Evolutionary conservation across 352 stramenopile species (phyloP).

Genomic region (Globisporangium nodosum): DNA sequence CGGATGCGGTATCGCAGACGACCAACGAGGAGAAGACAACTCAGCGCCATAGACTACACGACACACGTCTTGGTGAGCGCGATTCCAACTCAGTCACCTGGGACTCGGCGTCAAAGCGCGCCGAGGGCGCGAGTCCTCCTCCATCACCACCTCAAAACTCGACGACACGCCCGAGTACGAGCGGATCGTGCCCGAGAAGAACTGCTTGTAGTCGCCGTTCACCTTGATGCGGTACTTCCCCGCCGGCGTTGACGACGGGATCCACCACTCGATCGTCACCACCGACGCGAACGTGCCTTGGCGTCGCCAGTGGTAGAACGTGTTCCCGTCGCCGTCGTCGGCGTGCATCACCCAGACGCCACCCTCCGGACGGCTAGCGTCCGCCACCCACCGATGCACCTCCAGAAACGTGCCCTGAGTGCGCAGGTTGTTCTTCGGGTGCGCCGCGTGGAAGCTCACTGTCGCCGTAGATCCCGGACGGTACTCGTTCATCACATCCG

Average conservation of each 20-base stretch:
- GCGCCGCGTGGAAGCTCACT: conserved; percentile 62
- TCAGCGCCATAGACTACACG: too few species aligned
- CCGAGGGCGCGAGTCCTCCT: conserved; percentile 7
- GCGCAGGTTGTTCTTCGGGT: conserved; percentile 80
- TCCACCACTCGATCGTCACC: conserved; percentile 67
- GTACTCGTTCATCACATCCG: conserved; percentile 38
- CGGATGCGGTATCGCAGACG: too few species aligned
- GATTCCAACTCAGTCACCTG: too few species aligned
- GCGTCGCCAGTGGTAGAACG: conserved; percentile 71
- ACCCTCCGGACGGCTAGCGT: conserved; percentile 23
- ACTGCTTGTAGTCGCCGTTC: conserved; percentile 73
- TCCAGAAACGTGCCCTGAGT: conserved; percentile 76
- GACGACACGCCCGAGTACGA: conserved; percentile 59
- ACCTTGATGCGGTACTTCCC: conserved; percentile 75
- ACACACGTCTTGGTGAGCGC: too few species aligned
- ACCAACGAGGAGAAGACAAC: too few species aligned
- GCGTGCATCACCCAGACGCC: conserved; percentile 70
- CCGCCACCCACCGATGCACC: conserved; percentile 60
- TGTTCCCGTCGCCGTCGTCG: conserved; percentile 69
- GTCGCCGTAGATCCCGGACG: conserved; percentile 39
- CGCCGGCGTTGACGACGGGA: conserved; percentile 33
- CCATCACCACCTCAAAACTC: conserved; percentile 51
- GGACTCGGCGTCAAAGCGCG: too few species aligned
- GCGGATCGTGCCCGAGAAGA: conserved; percentile 39
- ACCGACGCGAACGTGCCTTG: conserved; percentile 63